A percentile compares a stretch with the other conserved stretches of the same genome.
These are phyloP conservation scores for Pleurotus tuber-regium DNA, from an alignment of 768 basidiomycete genomes.

Conservation along the genomic window DNA sequence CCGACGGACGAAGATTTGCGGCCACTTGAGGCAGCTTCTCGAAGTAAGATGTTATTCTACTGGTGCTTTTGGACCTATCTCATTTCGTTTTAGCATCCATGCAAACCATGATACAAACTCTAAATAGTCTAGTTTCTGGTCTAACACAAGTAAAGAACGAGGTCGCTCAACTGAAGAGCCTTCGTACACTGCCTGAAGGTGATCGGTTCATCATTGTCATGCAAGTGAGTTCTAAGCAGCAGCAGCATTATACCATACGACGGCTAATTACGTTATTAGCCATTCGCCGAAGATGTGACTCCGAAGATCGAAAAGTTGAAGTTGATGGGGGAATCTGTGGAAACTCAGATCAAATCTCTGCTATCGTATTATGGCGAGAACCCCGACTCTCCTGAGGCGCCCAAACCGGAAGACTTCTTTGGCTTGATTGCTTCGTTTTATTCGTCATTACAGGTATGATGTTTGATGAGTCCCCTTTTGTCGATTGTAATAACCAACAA, in stretches of 20 bases:
- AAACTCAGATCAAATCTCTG: slow-evolving; percentile 57
- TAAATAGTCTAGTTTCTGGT: slow-evolving; percentile 56
- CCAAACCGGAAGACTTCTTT: slow-evolving; percentile 85
- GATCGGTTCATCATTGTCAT: slow-evolving; percentile 71
- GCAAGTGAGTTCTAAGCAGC: slow-evolving; percentile 43
- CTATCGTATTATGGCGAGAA: slow-evolving; percentile 78
- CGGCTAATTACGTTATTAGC: slow-evolving; percentile 24
- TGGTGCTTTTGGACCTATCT: too few relatives aligned
- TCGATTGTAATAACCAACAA: too few relatives aligned
- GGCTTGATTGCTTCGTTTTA: slow-evolving; percentile 72
- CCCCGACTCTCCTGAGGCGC: slow-evolving; percentile 56
- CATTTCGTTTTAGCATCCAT: slow-evolving; percentile 60
- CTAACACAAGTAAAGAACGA: slow-evolving; percentile 57
- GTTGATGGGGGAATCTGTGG: slow-evolving; percentile 54
- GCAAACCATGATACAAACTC: slow-evolving; percentile 56
- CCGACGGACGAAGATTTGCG: slow-evolving; percentile 81
- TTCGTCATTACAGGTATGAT: slow-evolving; percentile 60
- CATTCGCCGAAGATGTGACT: slow-evolving; percentile 48
- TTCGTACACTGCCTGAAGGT: slow-evolving; percentile 27
- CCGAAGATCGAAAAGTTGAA: slow-evolving; percentile 63
- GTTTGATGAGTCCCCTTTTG: too few relatives aligned
- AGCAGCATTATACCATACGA: neutral
- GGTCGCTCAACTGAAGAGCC: slow-evolving; percentile 39
- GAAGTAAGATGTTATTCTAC: slow-evolving; percentile 67
- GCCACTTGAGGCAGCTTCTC: slow-evolving; percentile 78